phyloP scores from a whole-genome alignment of 495 filamentous ascomycete genomes.

The Annulohypoxylon nitens region DNA sequence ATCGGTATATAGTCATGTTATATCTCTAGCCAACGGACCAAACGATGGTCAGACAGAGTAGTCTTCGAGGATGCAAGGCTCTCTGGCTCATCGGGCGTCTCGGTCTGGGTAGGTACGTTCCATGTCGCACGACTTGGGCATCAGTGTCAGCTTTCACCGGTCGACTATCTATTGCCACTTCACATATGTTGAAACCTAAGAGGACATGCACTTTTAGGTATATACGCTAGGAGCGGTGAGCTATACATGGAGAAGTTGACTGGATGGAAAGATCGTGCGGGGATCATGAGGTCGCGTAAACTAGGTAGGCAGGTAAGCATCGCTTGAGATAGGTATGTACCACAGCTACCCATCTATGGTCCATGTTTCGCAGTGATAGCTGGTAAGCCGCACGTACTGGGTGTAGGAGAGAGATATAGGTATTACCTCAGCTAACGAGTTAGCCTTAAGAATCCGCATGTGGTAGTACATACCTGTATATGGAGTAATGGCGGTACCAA shows the following conservation, averaged over 20 bases:
- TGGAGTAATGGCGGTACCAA: conserved; percentile 4
- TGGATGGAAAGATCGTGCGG: conserved; percentile 15
- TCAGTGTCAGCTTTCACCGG: conserved; percentile 42
- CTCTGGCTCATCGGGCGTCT: conserved; percentile 24
- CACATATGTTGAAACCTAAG: conserved; percentile 38
- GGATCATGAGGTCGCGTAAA: conserved; percentile 20
- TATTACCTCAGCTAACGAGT: background rate
- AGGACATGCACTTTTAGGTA: conserved; percentile 27
- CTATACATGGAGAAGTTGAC: conserved; percentile 25
- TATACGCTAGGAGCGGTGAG: conserved; percentile 27
- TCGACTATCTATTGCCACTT: conserved; percentile 29
- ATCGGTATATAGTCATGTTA: conserved; percentile 23
- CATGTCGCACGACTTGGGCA: conserved; percentile 36
- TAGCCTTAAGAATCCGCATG: background rate
- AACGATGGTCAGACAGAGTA: conserved; percentile 1
- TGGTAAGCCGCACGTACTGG: conserved; percentile 18
- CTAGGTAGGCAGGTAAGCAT: conserved; percentile 12
- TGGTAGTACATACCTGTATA: background rate
- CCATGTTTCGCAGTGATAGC: conserved; percentile 10
- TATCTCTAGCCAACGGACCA: conserved; percentile 19
- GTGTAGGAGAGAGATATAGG: conserved; percentile 2
- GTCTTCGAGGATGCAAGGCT: conserved; percentile 16
- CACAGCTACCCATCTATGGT: conserved; percentile 6
- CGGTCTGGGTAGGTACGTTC: conserved; percentile 10
- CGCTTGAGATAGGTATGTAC: background rate